Evolutionary conservation across 1,139 yeast species (phyloP).

Genomic region (Pichia sp.): DNA sequence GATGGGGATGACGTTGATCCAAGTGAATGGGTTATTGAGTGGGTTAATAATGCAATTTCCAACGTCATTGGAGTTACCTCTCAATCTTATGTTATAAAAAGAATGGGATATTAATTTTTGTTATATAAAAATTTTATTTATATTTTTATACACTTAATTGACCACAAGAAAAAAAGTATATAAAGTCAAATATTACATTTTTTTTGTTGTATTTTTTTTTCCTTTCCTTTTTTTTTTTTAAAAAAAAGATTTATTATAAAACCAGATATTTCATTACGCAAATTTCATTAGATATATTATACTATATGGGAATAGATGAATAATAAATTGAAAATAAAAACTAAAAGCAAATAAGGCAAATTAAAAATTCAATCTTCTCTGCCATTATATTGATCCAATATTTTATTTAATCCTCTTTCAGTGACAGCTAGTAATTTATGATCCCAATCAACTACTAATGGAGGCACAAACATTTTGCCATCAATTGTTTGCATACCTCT

Average conservation of each 20-base stretch:
- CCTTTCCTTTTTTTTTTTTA: no score
- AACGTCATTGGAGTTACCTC: conserved; percentile 81
- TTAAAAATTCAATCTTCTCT: conserved; percentile 2
- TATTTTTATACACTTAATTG: neutral
- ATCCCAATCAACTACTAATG: conserved; percentile 54
- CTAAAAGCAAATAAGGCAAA: no score
- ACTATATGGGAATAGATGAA: no score
- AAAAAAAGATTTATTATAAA: no score
- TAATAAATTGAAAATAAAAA: no score
- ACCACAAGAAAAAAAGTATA: no score
- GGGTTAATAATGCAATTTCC: conserved; percentile 81
- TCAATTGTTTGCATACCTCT: conserved; percentile 16
- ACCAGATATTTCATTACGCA: no score
- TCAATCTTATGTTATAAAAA: conserved; percentile 80
- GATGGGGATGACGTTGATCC: conserved; percentile 51
- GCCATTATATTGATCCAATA: conserved; percentile 23
- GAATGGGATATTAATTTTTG: conserved; percentile 64
- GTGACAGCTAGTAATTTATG: conserved; percentile 48
- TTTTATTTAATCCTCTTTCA: conserved; percentile 30
- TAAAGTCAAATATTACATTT: no score
- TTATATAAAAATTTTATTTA: neutral
- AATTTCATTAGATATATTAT: no score
- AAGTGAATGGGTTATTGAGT: conserved; percentile 88
- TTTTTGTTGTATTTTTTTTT: no score
- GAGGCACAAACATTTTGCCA: conserved; percentile 31